Base-by-base conservation (phyloP, 805 yeast species). In the Pichia kluyveri region DNA sequence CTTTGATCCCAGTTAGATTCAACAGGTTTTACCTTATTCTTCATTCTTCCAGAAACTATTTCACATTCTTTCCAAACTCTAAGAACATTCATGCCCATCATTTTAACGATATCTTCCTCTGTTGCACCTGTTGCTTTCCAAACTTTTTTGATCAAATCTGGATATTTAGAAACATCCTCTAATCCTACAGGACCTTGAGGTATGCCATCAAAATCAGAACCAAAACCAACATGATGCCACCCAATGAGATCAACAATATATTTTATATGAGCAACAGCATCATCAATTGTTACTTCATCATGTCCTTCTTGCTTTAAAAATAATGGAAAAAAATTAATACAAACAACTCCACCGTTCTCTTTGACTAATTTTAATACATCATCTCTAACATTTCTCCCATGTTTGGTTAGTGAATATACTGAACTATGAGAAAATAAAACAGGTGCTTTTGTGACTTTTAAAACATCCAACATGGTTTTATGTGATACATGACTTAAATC, bases 101-200 rank as follows among this genome's bases (percentile, higher is more conserved):
- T 52, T 48, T 66, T 66, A 9, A 63, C 53, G 18, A 74, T 68
- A 38, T 75, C 67, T n/a, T 66, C 71, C 40, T 74, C 77, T 1
- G 70, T 57, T 1, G 79, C 79, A 31, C 66, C 66, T 4, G 59
- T 53, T 5, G 42, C 58, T 38, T 46, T 42, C 65, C 62, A 60
- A 28, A 59, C 56, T 37, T 53, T 58, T 47, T 65, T 67, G 28
- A 76, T 56, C 44, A 76, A 57, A 39, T 72, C 77, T 0, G 80
- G 80, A 53, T 76, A 76, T 54, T 75, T 76, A 10, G 79, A 73
- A 1, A 74, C 79, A 54, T 76, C 79, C 54, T 76, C 79, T n/a
- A 76, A 57, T 0, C 79, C 80, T 15, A 50, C 55, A 7, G 80
- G 80, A 1, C 61, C 60, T 49, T 57, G n/a, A 0, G 73, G 72